phyloP scores from a whole-genome alignment of 805 yeast species.

The Metschnikowia baotianmanensis region DNA sequence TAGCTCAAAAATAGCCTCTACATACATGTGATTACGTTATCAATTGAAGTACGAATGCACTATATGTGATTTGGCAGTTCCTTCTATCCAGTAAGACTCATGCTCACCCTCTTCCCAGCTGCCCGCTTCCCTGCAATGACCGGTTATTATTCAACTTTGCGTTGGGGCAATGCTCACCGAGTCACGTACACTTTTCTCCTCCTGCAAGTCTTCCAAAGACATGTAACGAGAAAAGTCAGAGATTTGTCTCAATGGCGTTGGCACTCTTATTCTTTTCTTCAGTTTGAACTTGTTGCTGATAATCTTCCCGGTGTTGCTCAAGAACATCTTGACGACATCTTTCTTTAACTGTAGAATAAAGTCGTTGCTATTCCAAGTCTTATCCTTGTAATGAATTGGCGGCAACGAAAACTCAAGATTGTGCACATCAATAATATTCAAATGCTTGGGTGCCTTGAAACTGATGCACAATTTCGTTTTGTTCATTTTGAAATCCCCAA shows the following conservation, averaged over 20 bases:
- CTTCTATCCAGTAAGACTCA: too few relatives aligned
- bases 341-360: constrained; percentile 60
- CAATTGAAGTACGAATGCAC: too few relatives aligned
- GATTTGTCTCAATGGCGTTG: constrained; percentile 40
- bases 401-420: constrained; percentile 70
- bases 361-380: constrained; percentile 73
- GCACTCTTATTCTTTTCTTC: constrained; percentile 28
- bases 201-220: constrained; percentile 40
- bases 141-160: too few relatives aligned
- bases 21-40: too few relatives aligned
- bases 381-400: constrained; percentile 43
- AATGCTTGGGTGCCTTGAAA: constrained; percentile 70
- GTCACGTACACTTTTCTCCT: constrained; percentile 21
- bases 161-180: background rate
- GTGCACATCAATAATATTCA: constrained; percentile 72
- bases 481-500: constrained; percentile 35
- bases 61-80: too few relatives aligned
- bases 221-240: constrained; percentile 36
- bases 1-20: too few relatives aligned
- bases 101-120: too few relatives aligned
- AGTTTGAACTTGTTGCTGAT: constrained; percentile 67
- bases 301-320: constrained; percentile 72
- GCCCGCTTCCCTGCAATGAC: background rate
- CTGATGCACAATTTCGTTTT: constrained; percentile 55
- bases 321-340: constrained; percentile 54